phyloP scores from a whole-genome alignment of 2,329 filamentous ascomycete genomes.

The Sporothrix luriei region DNA sequence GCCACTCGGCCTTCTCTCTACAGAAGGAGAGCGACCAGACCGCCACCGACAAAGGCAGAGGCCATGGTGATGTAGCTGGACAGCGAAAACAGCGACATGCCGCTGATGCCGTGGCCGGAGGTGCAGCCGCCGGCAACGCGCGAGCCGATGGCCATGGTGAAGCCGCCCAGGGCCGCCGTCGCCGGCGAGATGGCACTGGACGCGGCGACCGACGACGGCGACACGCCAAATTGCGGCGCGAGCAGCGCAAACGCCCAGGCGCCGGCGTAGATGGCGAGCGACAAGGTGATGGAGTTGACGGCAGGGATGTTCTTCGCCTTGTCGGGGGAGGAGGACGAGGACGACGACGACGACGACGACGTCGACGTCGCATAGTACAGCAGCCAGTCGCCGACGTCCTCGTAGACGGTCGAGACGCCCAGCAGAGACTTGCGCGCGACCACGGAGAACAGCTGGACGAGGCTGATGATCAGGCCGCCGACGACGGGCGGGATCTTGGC shows the following conservation, averaged over 20 bases:
- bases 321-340: background rate
- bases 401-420: conserved; percentile 64
- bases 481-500: conserved; percentile 49
- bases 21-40: conserved; percentile 26
- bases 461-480: conserved; percentile 62
- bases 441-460: conserved; percentile 60
- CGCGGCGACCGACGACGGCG: conserved; percentile 34
- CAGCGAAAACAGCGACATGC: conserved; percentile 62
- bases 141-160: conserved; percentile 61
- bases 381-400: conserved; percentile 61
- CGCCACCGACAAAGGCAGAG: conserved; percentile 59
- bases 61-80: conserved; percentile 65
- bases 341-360: no score
- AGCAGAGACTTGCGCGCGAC: conserved; percentile 57
- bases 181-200: conserved; percentile 42
- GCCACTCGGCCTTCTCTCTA: background rate
- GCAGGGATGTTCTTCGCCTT: conserved; percentile 37
- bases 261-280: conserved; percentile 43
- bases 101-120: conserved; percentile 69
- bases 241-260: conserved; percentile 15
- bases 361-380: conserved; percentile 40
- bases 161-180: conserved; percentile 56
- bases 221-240: conserved; percentile 28
- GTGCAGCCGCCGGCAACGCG: conserved; percentile 68
- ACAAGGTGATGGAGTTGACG: conserved; percentile 36